A percentile compares a stretch with the other conserved stretches of the same genome.
These are phyloP conservation scores for Pleodorina starrii DNA, from an alignment of 139 green algal species.

Conservation along the genomic window DNA sequence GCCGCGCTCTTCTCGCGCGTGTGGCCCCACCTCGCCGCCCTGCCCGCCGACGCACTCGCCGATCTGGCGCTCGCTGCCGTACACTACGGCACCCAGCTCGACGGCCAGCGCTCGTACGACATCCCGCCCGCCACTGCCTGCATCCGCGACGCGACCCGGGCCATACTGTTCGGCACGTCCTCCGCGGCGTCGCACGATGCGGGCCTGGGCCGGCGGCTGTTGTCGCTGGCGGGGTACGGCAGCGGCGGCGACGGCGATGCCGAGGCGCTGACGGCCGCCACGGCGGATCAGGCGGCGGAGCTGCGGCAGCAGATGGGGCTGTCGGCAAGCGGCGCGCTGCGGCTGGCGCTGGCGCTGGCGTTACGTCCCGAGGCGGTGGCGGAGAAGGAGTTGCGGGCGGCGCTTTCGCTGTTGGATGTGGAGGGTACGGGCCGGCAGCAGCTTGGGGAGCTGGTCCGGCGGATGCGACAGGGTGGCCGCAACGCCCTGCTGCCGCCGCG, in stretches of 20 bases:
- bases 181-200: too few relatives aligned
- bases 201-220: neutral
- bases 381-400: conserved; percentile 9
- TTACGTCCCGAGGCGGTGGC: neutral
- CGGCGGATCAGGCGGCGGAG: neutral
- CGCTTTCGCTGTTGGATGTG: neutral
- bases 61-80: neutral
- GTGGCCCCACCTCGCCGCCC: neutral
- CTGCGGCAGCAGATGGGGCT: neutral
- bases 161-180: conserved; percentile 38
- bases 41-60: neutral
- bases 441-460: neutral
- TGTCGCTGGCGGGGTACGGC: neutral
- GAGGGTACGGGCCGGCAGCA: neutral
- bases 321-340: neutral
- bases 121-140: neutral
- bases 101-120: neutral
- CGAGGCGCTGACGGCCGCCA: neutral
- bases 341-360: conserved; percentile 21
- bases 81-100: neutral
- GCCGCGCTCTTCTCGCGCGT: neutral
- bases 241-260: neutral
- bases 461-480: neutral
- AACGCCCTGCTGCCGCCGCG: neutral
- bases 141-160: neutral